These are phyloP conservation scores for Diaporthe sp. DNA, from an alignment of 2,329 filamentous ascomycete species.

Conservation along the genomic window DNA sequence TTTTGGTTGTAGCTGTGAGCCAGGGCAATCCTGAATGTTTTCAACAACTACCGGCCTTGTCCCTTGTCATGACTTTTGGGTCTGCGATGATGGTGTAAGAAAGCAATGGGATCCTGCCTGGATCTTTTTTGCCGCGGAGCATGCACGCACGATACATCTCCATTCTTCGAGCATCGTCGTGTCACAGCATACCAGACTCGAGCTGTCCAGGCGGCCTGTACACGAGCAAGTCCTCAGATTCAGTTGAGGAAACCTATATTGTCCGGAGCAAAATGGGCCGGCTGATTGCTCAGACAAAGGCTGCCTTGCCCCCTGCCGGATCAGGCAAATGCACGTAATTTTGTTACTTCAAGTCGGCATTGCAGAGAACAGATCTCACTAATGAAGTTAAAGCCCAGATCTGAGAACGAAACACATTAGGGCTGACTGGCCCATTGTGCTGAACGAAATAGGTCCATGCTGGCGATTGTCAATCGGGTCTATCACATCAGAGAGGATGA, in stretches of 20 bases:
- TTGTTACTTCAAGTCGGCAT: no score
- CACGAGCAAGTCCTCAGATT: not conserved
- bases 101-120: not conserved
- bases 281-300: not conserved
- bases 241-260: not conserved
- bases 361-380: no score
- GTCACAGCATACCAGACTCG: not conserved
- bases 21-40: not conserved
- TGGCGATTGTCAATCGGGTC: no score
- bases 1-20: not conserved
- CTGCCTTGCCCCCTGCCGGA: not conserved
- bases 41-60: not conserved
- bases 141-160: not conserved
- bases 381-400: no score
- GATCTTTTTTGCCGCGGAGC: not conserved
- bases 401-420: no score
- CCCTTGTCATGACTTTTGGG: not conserved
- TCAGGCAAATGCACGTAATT: not conserved
- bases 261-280: not conserved
- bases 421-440: no score
- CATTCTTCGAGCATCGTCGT: not conserved
- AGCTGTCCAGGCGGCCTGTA: not conserved
- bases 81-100: not conserved
- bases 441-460: no score
- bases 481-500: no score